Evolutionary conservation across 768 basidiomycete genomes (phyloP).

Genomic region (Tulasnella sp.): DNA sequence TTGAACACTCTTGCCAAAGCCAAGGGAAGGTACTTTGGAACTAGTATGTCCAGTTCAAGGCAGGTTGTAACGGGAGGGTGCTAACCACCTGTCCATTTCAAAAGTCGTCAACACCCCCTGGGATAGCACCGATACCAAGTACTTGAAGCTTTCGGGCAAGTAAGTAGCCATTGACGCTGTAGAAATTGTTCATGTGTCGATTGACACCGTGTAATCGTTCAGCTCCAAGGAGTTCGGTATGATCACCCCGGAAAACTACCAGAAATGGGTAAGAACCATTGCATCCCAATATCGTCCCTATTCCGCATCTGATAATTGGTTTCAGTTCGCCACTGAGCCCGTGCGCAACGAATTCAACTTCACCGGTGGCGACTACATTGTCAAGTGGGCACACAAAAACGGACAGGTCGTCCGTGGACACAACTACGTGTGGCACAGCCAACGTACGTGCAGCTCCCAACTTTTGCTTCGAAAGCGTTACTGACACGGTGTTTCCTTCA

Average conservation of each 20-base stretch:
- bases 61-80: not conserved
- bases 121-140: slow-evolving; percentile 26
- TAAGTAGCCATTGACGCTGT: not conserved
- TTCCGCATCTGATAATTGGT: not conserved
- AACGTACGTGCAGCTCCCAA: slow-evolving; percentile 17
- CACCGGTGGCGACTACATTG: slow-evolving; percentile 27
- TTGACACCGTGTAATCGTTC: not conserved
- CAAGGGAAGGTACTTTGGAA: slow-evolving; percentile 34
- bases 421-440: slow-evolving; percentile 33
- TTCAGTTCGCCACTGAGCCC: slow-evolving; percentile 26
- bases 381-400: slow-evolving; percentile 31
- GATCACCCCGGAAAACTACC: slow-evolving; percentile 28
- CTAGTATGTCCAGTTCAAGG: not conserved
- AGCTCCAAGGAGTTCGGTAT: slow-evolving; percentile 34
- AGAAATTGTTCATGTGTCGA: not conserved
- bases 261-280: slow-evolving; percentile 29
- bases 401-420: slow-evolving; percentile 31
- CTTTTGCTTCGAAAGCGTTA: not conserved
- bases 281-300: not conserved
- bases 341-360: slow-evolving; percentile 14
- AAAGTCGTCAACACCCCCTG: slow-evolving; percentile 28
- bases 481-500: not conserved
- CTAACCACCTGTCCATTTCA: not conserved
- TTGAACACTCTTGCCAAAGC: slow-evolving; percentile 32
- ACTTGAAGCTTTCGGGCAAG: slow-evolving; percentile 31